Base-by-base conservation (phyloP, 164 flowering plant species). In the Vitis cinerea region DNA sequence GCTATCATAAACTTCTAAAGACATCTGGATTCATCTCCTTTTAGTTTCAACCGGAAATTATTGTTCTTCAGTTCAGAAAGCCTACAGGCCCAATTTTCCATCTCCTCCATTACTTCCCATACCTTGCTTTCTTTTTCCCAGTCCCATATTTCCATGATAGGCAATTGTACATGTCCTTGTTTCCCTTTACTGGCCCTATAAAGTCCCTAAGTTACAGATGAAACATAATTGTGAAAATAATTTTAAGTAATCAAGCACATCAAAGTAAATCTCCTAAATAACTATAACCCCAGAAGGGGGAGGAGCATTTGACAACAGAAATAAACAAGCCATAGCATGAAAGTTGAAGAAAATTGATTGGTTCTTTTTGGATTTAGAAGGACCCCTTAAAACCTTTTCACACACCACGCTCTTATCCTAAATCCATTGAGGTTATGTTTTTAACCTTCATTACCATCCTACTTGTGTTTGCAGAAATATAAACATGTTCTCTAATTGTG, bases 1-100 rank as follows among this genome's bases (percentile, higher is more conserved):
- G 7, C 44, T 37, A 37, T 37, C 44, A 37, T 37, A 37, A 37
- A 37, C 44, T 6, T 37, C 44, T 37, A 31, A 31, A 31, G 44
- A 31, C 44, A 31, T 37, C 44, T 37, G 44, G 44, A 37, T 37
- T 37, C 16, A n/a, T 72, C 57, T 37, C 31, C 49, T 19, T 16
- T 19, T 16, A 4, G 19, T 57, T 14, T n/a, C 10, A 19, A 50
- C 12, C n/a, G 50, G 63, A 67, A 56, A 7, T 17, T 44, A 29
- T 57, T 48, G 62, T 29, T 16, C 50, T 52, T 30, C 73, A 60
- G 52, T 55, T 47, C 48, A 29, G 65, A 19, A 37, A 63, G 62
- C 75, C 66, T 70, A 11, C n/a, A 7, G 49, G 72, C 83, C 83
- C 83, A 80, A 71, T 48, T 66, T 77, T 74, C 83, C 76, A 80